Base-by-base conservation (phyloP, 2,329 filamentous ascomycete species). In the Dactylellina haptotyla region DNA sequence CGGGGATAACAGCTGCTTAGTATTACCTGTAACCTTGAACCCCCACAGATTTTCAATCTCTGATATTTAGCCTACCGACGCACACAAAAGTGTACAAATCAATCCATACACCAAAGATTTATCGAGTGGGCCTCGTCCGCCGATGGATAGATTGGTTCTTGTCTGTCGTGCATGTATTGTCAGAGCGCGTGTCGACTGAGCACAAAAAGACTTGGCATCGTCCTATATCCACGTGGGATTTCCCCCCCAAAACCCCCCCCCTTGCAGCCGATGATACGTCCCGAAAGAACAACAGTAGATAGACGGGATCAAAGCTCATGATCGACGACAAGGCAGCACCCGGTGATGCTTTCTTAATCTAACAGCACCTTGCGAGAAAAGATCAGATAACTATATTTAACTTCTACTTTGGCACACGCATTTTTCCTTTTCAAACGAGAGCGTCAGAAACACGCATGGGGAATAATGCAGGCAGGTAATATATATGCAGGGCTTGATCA, bases 251-350 rank as follows among this genome's bases (percentile, higher is more conserved):
- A 34, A 14, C 32, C 32, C 6, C 6, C 6, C 6, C 6, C 32
- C 6, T 34, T 14, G 32, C 32, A 34, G 32, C 32, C 32, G 32
- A 34, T n/a, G 39, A 43, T 9, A 10, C n/a, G 4, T 43, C 39
- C 39, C 9, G 9, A 43, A 43, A 43, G n/a, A 43, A 43, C 39
- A 34, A 20, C 9, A 23, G 3, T 28, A 3, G 23, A 28, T 8
- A 28, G 9, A 28, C 9, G 2, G 45, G 5, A 2, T 20, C 23
- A 14, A 6, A 34, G 32, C n/a, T n/a, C 23, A 45, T 45, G 45
- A 50, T 50, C 45, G 45, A 50, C 45, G 45, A 50, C 45, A 28
- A 50, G 43, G 43, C 43, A 46, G 45, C 23, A 50, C 28, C 25
- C 2, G 3, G 5, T 20, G 41, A 8, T 45, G n/a, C n/a, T n/a